Evolutionary conservation across 2,329 filamentous ascomycete genomes (phyloP).

Genomic region (Colletotrichum gloeosporioides): DNA sequence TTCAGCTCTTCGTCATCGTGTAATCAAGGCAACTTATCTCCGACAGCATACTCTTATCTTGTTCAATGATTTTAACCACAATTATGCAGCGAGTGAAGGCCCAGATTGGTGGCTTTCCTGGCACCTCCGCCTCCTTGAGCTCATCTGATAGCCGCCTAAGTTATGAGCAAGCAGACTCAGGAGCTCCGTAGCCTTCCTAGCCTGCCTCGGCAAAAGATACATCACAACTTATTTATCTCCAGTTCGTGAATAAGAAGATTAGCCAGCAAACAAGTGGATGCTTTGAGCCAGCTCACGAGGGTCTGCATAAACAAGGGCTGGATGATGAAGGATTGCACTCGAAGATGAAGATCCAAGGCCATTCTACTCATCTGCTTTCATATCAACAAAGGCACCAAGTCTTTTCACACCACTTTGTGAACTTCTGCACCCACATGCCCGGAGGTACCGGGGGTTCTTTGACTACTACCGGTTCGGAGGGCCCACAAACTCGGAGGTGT

Average conservation of each 20-base stretch:
- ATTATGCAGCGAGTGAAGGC: no score
- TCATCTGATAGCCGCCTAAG: no score
- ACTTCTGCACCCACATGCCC: not conserved
- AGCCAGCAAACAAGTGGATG: not conserved
- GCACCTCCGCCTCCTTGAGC: no score
- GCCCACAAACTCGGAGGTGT: not conserved
- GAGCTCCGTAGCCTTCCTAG: no score
- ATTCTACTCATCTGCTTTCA: not conserved
- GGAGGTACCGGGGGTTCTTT: not conserved
- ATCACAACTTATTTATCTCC: no score
- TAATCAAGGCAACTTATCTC: no score
- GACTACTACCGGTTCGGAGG: not conserved
- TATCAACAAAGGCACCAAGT: not conserved
- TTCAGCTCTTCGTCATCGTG: no score
- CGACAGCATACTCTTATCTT: no score
- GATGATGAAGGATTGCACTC: not conserved
- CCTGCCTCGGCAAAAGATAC: no score
- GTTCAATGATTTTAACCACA: no score
- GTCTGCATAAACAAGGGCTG: not conserved
- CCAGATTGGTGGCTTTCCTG: rapidly evolving
- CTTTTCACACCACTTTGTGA: not conserved
- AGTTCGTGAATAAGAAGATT: no score
- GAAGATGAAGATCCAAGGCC: not conserved
- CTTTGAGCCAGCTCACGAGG: not conserved
- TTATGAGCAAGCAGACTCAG: no score